phyloP scores from a whole-genome alignment of 495 filamentous ascomycete genomes.

The Trichoderma gamsii region DNA sequence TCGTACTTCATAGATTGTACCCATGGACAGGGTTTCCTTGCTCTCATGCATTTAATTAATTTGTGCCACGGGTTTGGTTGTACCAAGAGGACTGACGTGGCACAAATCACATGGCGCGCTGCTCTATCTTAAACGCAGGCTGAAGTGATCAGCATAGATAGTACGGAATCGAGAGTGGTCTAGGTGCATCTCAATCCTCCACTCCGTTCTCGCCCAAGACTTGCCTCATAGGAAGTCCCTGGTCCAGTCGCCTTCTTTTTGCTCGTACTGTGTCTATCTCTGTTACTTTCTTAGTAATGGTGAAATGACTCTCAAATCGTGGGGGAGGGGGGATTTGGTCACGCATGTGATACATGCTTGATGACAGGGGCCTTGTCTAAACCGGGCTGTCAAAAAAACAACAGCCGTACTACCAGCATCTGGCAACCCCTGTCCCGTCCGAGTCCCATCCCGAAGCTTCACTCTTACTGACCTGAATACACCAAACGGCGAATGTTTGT shows the following conservation, averaged over 20 bases:
- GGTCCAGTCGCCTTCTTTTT: background rate
- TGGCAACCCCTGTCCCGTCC: background rate
- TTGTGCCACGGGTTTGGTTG: background rate
- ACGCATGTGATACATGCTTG: background rate
- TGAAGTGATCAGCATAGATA: constrained; percentile 9
- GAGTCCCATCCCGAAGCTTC: background rate
- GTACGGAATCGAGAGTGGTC: background rate
- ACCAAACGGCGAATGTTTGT: background rate
- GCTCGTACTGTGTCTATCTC: constrained; percentile 8
- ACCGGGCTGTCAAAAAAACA: background rate
- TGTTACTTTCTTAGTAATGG: background rate
- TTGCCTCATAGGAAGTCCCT: background rate
- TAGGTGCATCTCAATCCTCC: background rate
- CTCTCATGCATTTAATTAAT: background rate
- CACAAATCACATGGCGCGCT: background rate
- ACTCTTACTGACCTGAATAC: background rate
- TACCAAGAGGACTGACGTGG: constrained; percentile 1
- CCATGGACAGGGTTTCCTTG: background rate
- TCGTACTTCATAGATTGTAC: background rate
- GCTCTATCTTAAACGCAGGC: background rate
- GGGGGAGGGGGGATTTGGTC: background rate
- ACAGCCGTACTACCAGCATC: background rate
- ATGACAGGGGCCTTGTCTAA: background rate
- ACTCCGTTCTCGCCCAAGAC: background rate
- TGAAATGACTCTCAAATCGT: background rate